Base-by-base conservation (phyloP, 2,329 filamentous ascomycete species). In the Aspergillus transmontanensis region DNA sequence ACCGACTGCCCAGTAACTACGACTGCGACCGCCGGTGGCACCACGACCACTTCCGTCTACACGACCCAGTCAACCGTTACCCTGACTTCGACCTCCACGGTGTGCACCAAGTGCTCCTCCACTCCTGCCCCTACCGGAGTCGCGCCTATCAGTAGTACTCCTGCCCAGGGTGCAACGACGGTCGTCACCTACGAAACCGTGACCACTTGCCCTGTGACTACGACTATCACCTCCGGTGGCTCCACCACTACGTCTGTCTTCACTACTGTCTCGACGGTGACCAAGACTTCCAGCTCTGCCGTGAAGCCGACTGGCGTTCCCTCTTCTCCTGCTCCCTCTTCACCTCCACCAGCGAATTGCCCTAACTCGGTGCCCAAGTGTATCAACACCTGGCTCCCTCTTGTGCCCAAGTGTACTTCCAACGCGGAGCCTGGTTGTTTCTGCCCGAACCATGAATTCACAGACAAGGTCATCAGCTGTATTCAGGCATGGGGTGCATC, bases 381-480 rank as follows among this genome's bases (percentile, higher is more conserved):
- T 84, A 83, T 98, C 81, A 95, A 94, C 86, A 96, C 93, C 73
- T 97, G 93, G 92, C 81, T 96, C 73, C 86, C 87, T 76, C 68
- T 78, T 12, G 16, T 51, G 16, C 86, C 90, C 57, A 82, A 86
- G 75, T 98, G 94, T 87, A 85, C 85, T 72, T 89, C 92, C 82
- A 97, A 97, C 88, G 89, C 90, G 50, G 92, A 97, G 75, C 81
- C 85, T 64, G 80, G 81, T 69, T 98, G 94, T 87, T 97, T 92
- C 89, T 98, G 94, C 88, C 90, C 91, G 70, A 86, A 90, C 75
- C 78, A 85, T 64, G 82, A 87, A 60, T 94, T 95, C 80, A 91
- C 93, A 75, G 83, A 88, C 78, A 89, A 89, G 74, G 88, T 97
- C 76, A 94, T 91, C 78, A 82, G 86, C 66, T 98, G 94, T 81